phyloP scores from a whole-genome alignment of 148 eudicot species.

The Cornus suecica region DNA sequence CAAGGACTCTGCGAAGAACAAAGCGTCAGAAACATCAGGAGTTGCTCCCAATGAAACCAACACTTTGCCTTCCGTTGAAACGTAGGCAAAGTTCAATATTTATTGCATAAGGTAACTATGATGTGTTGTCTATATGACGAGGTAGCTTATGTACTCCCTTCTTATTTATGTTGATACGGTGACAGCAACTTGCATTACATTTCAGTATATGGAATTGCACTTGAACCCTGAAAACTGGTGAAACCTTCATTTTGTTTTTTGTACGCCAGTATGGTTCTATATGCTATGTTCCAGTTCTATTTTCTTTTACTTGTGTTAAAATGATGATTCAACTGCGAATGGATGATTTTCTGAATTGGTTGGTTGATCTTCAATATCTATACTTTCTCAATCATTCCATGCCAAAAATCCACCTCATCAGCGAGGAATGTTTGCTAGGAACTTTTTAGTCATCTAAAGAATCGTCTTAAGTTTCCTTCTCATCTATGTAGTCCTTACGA shows the following conservation, averaged over 20 bases:
- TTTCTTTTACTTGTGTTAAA: not conserved
- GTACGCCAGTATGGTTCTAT: not conserved
- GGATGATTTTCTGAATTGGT: not conserved
- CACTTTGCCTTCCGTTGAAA: not conserved
- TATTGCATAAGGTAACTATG: not conserved
- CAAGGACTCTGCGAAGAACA: conserved; percentile 24
- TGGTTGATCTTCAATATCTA: not conserved
- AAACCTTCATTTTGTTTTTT: not conserved
- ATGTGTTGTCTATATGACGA: not conserved
- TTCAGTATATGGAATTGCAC: not conserved
- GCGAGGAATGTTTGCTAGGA: no score
- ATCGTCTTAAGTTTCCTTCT: not conserved
- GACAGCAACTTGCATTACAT: not conserved
- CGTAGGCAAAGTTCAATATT: not conserved
- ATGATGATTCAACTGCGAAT: not conserved
- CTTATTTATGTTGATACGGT: not conserved
- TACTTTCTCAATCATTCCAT: not conserved
- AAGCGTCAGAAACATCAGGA: conserved; percentile 21
- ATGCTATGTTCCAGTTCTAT: not conserved
- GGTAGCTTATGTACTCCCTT: not conserved
- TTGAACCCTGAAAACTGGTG: no score
- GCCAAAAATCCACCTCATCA: not conserved
- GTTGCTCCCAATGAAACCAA: conserved; percentile 11
- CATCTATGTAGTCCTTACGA: not conserved
- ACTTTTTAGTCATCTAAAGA: not conserved